Evolutionary conservation across 2,329 filamentous ascomycete species (phyloP).

Genomic region (Aspergillus sp.): DNA sequence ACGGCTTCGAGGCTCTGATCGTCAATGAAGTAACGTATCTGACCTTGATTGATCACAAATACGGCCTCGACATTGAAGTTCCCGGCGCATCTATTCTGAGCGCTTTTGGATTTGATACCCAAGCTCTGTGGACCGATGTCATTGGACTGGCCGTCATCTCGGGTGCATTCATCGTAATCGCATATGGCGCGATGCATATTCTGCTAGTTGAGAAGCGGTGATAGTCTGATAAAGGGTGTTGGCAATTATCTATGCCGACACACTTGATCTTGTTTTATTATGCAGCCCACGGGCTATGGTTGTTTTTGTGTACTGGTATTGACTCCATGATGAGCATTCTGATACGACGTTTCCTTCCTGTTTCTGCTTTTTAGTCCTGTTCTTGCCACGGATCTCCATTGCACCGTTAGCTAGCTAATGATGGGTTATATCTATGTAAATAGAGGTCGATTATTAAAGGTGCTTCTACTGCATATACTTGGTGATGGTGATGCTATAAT

Average conservation of each 20-base stretch:
- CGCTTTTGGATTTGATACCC: constrained; percentile 90
- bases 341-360: background rate
- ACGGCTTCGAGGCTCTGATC: constrained; percentile 92
- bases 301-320: background rate
- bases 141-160: constrained; percentile 80
- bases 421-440: constrained; percentile 10
- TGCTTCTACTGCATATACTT: background rate
- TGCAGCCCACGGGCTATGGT: background rate
- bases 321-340: constrained; percentile 1
- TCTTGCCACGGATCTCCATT: background rate
- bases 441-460: constrained; percentile 1
- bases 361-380: background rate
- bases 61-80: constrained; percentile 93
- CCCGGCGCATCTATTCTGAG: constrained; percentile 92
- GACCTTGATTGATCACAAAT: constrained; percentile 89
- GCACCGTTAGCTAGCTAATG: background rate
- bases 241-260: background rate
- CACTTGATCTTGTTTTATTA: constrained; percentile 6
- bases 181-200: constrained; percentile 90
- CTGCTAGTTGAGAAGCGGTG: constrained; percentile 86
- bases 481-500: background rate
- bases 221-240: constrained; percentile 11
- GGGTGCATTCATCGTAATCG: constrained; percentile 78
- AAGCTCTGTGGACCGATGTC: constrained; percentile 82
- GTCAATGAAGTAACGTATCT: constrained; percentile 95